These are phyloP conservation scores for Cryptococcus jaspeensis DNA, from an alignment of 1,284 basidiomycete species.

Conservation along the genomic window DNA sequence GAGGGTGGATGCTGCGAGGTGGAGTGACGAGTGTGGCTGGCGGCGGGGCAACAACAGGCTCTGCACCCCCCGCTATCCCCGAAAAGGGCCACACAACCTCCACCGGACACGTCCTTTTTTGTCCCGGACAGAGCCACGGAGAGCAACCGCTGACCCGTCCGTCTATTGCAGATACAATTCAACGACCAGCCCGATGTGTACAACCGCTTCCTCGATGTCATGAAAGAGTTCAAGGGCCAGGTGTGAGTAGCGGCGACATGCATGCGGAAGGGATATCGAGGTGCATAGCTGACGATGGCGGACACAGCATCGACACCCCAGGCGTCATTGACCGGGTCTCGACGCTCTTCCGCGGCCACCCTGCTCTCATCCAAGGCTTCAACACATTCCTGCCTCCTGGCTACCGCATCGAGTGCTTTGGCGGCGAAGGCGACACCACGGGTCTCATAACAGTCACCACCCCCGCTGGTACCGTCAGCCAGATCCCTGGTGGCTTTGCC, in stretches of 20 bases:
- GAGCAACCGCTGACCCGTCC: neutral
- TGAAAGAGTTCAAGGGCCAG: constrained; percentile 98
- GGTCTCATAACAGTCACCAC: constrained; percentile 93
- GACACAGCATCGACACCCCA: constrained; percentile 90
- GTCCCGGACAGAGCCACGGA: neutral
- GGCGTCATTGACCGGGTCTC: constrained; percentile 98
- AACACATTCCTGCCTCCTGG: constrained; percentile 97
- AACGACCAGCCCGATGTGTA: constrained; percentile 91
- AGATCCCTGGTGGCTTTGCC: constrained; percentile 52
- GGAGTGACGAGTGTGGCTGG: neutral
- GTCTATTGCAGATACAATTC: constrained; percentile 65
- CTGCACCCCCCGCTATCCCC: neutral
- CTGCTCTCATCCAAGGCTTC: constrained; percentile 93
- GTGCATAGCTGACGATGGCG: neutral
- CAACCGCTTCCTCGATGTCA: constrained; percentile 96
- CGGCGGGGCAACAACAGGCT: neutral
- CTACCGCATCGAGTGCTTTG: constrained; percentile 85
- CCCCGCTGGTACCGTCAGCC: constrained; percentile 75
- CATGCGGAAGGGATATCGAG: neutral
- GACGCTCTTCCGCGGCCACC: constrained; percentile 90
- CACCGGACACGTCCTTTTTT: constrained; percentile 9
- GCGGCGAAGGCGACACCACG: constrained; percentile 57
- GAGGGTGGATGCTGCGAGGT: neutral
- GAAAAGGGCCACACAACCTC: constrained; percentile 7
- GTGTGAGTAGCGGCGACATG: constrained; percentile 61